Evolutionary conservation across 176 grass and related monocot genomes (phyloP), one percentile per base, ranked within the genome.

Genomic region (Paspalum notatum): DNA sequence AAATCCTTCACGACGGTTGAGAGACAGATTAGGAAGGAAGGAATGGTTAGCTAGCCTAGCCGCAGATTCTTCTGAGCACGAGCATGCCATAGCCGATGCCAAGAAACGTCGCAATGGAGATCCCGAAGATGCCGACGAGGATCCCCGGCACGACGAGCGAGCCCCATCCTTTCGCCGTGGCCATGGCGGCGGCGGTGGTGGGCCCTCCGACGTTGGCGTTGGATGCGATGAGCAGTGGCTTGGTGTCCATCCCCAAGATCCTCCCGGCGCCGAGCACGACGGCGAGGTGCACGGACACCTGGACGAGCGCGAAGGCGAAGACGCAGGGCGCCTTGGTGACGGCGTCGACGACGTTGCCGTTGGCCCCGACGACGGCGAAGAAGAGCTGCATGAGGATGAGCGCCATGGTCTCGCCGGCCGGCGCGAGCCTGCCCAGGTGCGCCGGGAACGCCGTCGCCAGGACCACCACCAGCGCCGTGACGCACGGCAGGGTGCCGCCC

Each of bases 321-420:
- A 98, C 84, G 72, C 90, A 49, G 8, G 92, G 92, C 16, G 92
- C 88, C 62, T 87, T 94, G 21, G 88, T 91, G 46, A 93, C 87
- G 18, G 90, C 95, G 76, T 92, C 90, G 20, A 87, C 87, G 77
- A 94, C 75, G 80, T 89, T 98, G 38, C 95, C 95, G 71, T 90
- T 98, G 69, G 90, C 92, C 3, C 92, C 95, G 21, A 98, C 88
- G 50, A 91, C 92, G 22, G 78, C 42, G 75, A 98, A 94, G 85
- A 98, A 98, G 72, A 94, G 92, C 92, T 94, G 95, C 95, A 94
- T 98, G 8, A 98, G 87, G 87, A 98, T 92, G 59, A 94, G 67
- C 54, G 95, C 92, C 74, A 98, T 83, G 16, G 90, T 76, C 87
- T 98, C 87, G 60, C 91, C 90, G 14, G 87, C 73, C 27, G 92